Base-by-base conservation (phyloP, 495 filamentous ascomycete genomes). In the Xylaria longipes region DNA sequence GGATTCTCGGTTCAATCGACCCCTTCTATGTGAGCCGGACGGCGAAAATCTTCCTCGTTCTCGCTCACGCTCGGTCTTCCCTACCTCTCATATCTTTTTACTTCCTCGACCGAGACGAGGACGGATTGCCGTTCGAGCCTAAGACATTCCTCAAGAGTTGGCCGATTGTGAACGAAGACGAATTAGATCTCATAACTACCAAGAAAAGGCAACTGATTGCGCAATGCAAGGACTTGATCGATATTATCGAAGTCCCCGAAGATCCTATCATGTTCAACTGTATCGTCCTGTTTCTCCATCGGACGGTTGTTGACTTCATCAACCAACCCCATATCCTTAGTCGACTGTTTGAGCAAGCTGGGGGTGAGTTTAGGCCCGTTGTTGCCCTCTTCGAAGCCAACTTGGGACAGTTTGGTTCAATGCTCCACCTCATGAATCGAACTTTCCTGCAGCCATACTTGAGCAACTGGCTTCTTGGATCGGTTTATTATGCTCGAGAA, bases 1-100 rank as follows among this genome's bases (percentile, higher is more conserved):
- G 27, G 5, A 77, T 80, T n/a, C 29, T 52, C 20, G 15, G 5
- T 25, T 46, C 64, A 15, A 37, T 66, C 17, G 64, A 66, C 22
- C 22, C 27, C 11, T 41, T 66, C n/a, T 65, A 65, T 25, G 17
- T 7, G 22, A 48, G 43, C 25, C 25, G 43, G 5, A 46, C 41
- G 8, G 41, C 64, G 8, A 33, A 20, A 12, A 22, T 66, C n/a
- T 54, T 66, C 27, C 61, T 64, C 25, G 37, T 43, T 27, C 35
- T 64, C n/a, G 37, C 35, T 45, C 37, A 64, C 25, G 61, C 61
- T 27, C 61, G 39, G 22, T 41, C 35, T 9, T 41, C 61, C 9
- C 25, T 43, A 29, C n/a, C 39, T 27, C 22, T 64, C 12, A 45
- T 64, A 39, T 41, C 61, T 39, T 46, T 46, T n/a, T 41, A 64